These are phyloP conservation scores for Aspergillus haitiensis DNA, from an alignment of 495 filamentous ascomycete genomes.

Conservation along the genomic window DNA sequence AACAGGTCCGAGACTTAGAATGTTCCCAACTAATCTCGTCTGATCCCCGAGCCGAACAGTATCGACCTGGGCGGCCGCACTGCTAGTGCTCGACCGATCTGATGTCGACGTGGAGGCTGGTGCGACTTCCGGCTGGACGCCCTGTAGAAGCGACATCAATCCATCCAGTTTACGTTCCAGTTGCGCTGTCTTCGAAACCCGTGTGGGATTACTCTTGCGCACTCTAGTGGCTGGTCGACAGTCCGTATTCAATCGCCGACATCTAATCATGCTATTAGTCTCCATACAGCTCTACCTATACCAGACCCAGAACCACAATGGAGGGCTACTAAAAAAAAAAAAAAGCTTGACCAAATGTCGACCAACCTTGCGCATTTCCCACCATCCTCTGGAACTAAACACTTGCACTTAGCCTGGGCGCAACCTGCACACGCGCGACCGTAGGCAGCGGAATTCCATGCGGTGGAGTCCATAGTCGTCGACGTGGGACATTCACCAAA, in stretches of 20 bases:
- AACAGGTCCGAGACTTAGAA: no score
- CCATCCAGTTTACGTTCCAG: slow-evolving; percentile 18
- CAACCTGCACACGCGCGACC: slow-evolving; percentile 17
- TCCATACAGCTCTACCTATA: neutral
- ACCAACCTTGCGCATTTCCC: slow-evolving; percentile 14
- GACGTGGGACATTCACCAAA: no score
- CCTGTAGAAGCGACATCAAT: slow-evolving; percentile 13
- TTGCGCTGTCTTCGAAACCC: slow-evolving; percentile 2
- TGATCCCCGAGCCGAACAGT: no score
- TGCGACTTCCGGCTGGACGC: neutral
- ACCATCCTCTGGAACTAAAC: neutral
- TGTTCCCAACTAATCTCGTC: no score
- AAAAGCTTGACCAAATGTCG: neutral
- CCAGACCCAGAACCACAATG: no score
- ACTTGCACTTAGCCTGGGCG: slow-evolving; percentile 16
- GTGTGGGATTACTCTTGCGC: slow-evolving; percentile 1
- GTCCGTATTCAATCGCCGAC: slow-evolving; percentile 15
- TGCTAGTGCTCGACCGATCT: neutral
- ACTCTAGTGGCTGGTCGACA: neutral
- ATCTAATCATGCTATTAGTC: slow-evolving; percentile 1
- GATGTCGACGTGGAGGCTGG: neutral
- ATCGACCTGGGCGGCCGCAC: neutral
- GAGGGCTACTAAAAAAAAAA: no score
- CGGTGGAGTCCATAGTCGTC: neutral
- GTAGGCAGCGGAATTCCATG: slow-evolving; percentile 5